Conservation (phyloP, 768 basidiomycete genomes). For the Russula sp. region DNA sequence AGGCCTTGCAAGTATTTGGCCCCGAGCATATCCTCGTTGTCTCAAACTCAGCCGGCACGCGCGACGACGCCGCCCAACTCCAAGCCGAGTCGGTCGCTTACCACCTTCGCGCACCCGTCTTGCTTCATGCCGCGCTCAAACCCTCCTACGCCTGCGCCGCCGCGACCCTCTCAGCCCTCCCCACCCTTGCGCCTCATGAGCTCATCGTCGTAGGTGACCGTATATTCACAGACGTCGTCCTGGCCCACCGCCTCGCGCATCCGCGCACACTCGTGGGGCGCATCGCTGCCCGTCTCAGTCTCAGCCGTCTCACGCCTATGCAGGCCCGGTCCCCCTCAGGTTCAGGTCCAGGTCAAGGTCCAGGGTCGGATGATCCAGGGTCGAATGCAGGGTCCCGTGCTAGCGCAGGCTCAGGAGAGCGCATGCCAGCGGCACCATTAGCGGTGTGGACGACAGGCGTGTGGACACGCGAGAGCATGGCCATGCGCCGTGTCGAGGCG, state of each 20-base stretch:
- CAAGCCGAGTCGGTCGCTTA: constrained; percentile 87
- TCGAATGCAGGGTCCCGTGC: no score
- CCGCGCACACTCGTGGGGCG: constrained; percentile 8
- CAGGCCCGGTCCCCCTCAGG: no score
- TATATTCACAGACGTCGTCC: constrained; percentile 83
- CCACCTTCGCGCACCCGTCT: constrained; percentile 72
- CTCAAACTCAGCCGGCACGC: constrained; percentile 89
- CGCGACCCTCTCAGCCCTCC: constrained; percentile 43
- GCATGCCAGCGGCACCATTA: constrained; percentile 44
- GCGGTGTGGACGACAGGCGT: constrained; percentile 65
- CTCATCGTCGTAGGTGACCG: constrained; percentile 88
- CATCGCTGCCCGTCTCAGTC: constrained; percentile 4
- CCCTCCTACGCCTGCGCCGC: constrained; percentile 72
- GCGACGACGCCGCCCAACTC: constrained; percentile 65
- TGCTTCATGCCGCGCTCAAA: constrained; percentile 70
- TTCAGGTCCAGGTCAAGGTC: not conserved
- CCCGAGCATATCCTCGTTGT: constrained; percentile 79
- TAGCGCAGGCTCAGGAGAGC: constrained; percentile 10
- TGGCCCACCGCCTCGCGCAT: constrained; percentile 66
- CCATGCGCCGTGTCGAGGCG: constrained; percentile 54
- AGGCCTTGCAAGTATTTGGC: constrained; percentile 67
- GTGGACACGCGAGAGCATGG: constrained; percentile 58
- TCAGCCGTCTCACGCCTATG: not conserved
- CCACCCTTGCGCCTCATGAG: constrained; percentile 52
- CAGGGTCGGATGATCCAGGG: not conserved